Base-by-base conservation (phyloP, 352 stramenopile species). In the Globisporangium spiculum region DNA sequence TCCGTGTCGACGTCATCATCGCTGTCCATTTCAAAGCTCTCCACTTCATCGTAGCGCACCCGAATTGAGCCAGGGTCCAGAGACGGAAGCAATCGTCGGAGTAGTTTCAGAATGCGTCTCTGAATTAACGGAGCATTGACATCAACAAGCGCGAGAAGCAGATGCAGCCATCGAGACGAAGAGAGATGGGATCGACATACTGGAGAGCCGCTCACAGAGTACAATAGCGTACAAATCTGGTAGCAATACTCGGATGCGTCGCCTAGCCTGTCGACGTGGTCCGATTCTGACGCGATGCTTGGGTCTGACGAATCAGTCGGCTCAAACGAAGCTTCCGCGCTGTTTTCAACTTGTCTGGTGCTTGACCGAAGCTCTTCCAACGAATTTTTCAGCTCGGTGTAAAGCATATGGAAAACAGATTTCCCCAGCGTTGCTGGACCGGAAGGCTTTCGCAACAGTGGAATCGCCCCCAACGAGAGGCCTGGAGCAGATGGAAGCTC, bases 361-460 rank as follows among this genome's bases (percentile, higher is more conserved):
- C 73, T 80, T 52, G 74, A 81, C 24, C 80, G 80, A 70, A 92
- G 80, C 9, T 92, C 83, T 68, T 93, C 87, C 30, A 96, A 73
- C 6, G 86, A 88, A 66, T 95, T 97, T 63, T 93, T 92, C 57
- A 97, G 63, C 63, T 97, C 90, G 3, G 88, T 96, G 62, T 94
- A 97, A 46, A 97, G 67, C 90, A 97, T 97, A 65, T 96, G 86
- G 41, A 97, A 97, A 4, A 97, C 90, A 8, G 89, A 96, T 66
- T 97, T 96, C 20, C 90, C 89, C 1, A 97, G 75, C 30, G 90
- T 97, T 70, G 96, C 90, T 4, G 88, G 88, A 0, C 90, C 90
- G 24, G 88, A 96, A 10, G 90, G 90, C 56, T 96, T 95, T 1
- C 88, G 79, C 50, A 93, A 67, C 24, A 96, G 67, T 12, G 89